A percentile compares a stretch with the other conserved stretches of the same genome.
Conservation (phyloP, 1,284 basidiomycete genomes). For the Boletus smithii region DNA sequence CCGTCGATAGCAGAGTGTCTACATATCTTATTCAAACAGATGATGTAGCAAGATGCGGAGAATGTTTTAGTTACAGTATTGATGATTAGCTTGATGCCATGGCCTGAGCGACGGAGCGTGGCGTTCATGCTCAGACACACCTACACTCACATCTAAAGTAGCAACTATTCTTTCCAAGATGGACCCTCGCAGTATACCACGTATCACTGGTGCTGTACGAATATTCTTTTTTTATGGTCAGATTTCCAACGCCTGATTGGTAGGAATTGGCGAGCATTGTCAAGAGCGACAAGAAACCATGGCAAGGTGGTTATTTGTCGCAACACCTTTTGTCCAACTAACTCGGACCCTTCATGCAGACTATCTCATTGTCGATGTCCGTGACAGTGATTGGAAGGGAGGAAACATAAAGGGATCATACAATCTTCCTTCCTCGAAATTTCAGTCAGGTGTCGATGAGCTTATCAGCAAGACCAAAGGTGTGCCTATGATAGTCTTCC, state of each 20-base stretch:
- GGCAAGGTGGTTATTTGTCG: constrained; percentile 37
- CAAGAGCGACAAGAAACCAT: constrained; percentile 54
- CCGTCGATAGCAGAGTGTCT: constrained; percentile 21
- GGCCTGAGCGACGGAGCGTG: neutral
- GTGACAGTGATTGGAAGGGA: constrained; percentile 71
- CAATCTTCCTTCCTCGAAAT: constrained; percentile 59
- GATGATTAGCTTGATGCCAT: neutral
- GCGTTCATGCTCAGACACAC: constrained; percentile 10
- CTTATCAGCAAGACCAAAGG: constrained; percentile 61
- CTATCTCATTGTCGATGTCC: constrained; percentile 74
- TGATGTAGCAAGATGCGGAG: constrained; percentile 10
- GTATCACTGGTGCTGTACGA: constrained; percentile 27
- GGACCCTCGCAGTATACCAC: constrained; percentile 19
- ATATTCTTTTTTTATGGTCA: constrained; percentile 1
- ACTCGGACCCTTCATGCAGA: constrained; percentile 35
- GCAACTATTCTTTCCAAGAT: constrained; percentile 18
- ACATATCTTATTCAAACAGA: neutral
- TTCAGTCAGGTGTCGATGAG: constrained; percentile 52
- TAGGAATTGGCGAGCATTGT: constrained; percentile 69
- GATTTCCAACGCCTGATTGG: constrained; percentile 14
- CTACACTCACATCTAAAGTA: constrained; percentile 4
- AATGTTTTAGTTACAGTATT: constrained; percentile 9
- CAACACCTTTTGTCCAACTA: neutral
- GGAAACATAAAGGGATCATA: constrained; percentile 68
- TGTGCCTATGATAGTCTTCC: constrained; percentile 65